Base-by-base conservation (phyloP, 2,329 filamentous ascomycete genomes). In the Orbilia ellipsospora region DNA sequence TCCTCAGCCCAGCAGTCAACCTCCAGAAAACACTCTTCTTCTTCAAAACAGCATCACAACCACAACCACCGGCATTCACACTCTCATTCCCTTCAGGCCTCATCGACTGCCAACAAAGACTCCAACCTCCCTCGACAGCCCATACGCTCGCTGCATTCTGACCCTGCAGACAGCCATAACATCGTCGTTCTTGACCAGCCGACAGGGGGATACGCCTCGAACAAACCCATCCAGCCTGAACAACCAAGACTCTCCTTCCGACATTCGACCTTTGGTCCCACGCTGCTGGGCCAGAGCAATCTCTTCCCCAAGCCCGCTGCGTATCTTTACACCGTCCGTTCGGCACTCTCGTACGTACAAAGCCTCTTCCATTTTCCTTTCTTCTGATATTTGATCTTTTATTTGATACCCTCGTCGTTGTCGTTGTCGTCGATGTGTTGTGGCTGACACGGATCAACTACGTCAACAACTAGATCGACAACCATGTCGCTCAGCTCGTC, bases 301-400 rank as follows among this genome's bases (percentile, higher is more conserved):
- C 57, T 75, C 54, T 75, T 75, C 64, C 72, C 72, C 44, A 75
- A 75, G 45, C 72, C 72, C n/a, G 64, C 72, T n/a, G 72, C 63
- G 26, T 75, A 68, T 18, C 64, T 75, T 20, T 75, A 75, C 59
- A 64, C 57, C n/a, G 63, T 68, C 57, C 72, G 72, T 44, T 57
- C 64, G 5, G 72, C 72, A 12, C 68, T 73, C 54, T 73, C 68
- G 68, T 73, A 73, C 45, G 68, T 63, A 69, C 59, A 18, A 16
- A 4, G 12, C 13, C 10, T 15, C 16, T 51, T 3, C 40, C 45
- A 40, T 50, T 26, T 18, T 54, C 44, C 18, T 26, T 36, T 8
- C 10, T 51, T n/a, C 36, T 52, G 20, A 23, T 23, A 23, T 23
- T 23, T 23, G 23, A 23, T 23, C 23, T 23, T 23, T 23, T 23